Conservation (phyloP, 2,329 filamentous ascomycete genomes). For the Hypocreales sp. region DNA sequence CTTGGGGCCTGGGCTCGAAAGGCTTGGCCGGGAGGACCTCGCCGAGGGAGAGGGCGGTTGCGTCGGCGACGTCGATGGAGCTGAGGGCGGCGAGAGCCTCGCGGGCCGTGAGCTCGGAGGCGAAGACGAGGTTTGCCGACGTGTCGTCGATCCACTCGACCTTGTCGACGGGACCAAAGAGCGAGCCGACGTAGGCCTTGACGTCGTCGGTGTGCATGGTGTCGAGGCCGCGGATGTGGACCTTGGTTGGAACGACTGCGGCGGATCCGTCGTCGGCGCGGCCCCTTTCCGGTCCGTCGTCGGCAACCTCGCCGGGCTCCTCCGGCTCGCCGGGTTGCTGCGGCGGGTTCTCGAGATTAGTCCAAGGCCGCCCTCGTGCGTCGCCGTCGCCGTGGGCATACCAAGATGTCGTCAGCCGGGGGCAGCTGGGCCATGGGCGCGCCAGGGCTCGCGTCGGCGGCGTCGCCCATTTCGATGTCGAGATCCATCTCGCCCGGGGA, state of each 20-base stretch:
- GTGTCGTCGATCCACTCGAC: constrained; percentile 94
- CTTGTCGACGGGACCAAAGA: constrained; percentile 44
- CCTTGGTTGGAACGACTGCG: constrained; percentile 33
- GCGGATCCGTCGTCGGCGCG: constrained; percentile 10
- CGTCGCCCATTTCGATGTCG: constrained; percentile 58
- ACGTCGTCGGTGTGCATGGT: constrained; percentile 69
- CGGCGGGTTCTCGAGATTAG: no score
- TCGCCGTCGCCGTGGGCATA: no score
- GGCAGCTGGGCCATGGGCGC: constrained; percentile 11
- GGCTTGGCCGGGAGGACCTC: constrained; percentile 56
- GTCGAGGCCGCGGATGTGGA: constrained; percentile 77
- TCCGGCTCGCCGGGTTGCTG: constrained; percentile 20
- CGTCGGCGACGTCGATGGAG: constrained; percentile 34
- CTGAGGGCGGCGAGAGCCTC: constrained; percentile 40
- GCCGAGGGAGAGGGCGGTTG: constrained; percentile 38
- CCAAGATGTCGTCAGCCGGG: constrained; percentile 20
- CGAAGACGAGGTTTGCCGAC: constrained; percentile 76
- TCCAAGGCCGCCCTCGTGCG: no score
- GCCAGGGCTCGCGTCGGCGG: constrained; percentile 21
- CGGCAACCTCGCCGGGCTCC: constrained; percentile 21
- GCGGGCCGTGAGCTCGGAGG: constrained; percentile 31
- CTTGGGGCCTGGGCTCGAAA: constrained; percentile 51
- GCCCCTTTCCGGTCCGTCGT: constrained; percentile 14
- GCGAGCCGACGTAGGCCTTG: constrained; percentile 54
- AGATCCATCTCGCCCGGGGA: constrained; percentile 57